phyloP scores from a whole-genome alignment of 805 yeast species.

The Pichia phayaonensis region DNA sequence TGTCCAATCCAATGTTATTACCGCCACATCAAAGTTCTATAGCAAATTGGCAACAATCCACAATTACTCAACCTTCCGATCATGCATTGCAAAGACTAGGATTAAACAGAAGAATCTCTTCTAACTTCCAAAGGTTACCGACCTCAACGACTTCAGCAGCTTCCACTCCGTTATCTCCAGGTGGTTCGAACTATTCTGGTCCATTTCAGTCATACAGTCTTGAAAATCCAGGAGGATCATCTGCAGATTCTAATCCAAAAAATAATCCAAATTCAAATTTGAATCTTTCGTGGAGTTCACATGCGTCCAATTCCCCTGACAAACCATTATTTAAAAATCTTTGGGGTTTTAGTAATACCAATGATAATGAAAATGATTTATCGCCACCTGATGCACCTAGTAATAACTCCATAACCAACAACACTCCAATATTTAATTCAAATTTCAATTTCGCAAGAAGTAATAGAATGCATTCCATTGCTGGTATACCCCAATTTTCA shows the following conservation, averaged over 20 bases:
- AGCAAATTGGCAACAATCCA: neutral
- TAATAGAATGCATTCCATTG: constrained; percentile 4
- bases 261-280: neutral
- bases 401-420: too few species aligned
- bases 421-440: neutral
- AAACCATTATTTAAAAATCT: constrained; percentile 4
- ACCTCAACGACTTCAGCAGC: neutral
- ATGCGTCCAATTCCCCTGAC: neutral
- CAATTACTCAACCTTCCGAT: constrained; percentile 3
- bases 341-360: constrained; percentile 4
- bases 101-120: constrained; percentile 1
- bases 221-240: neutral
- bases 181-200: neutral
- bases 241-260: neutral
- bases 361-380: neutral
- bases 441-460: neutral
- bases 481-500: constrained; percentile 1
- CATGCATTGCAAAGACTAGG: constrained; percentile 8
- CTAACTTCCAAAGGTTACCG: constrained; percentile 1
- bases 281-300: neutral
- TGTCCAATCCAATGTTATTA: neutral
- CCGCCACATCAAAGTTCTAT: neutral
- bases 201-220: neutral
- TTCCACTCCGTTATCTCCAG: neutral
- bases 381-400: neutral